phyloP scores from a whole-genome alignment of 495 filamentous ascomycete species.

The Hypoxylon crocopeplum region DNA sequence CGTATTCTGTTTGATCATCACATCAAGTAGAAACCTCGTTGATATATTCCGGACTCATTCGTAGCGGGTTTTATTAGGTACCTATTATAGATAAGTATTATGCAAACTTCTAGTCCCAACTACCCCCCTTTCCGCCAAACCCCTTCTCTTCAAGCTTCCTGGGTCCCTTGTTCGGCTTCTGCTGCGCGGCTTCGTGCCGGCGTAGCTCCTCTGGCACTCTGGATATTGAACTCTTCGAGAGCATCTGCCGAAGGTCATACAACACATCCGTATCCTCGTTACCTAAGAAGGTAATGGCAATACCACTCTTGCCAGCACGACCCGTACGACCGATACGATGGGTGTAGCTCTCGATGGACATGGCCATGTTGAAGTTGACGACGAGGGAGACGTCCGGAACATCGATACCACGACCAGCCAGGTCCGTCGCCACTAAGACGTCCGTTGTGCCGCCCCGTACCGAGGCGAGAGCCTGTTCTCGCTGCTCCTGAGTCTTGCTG shows the following conservation, averaged over 20 bases:
- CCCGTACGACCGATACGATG: constrained; percentile 98
- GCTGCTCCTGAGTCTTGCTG: constrained; percentile 95
- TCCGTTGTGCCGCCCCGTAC: constrained; percentile 80
- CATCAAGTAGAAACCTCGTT: too few relatives aligned
- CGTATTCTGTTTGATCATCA: too few relatives aligned
- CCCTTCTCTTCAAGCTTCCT: constrained; percentile 41
- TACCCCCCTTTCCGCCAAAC: constrained; percentile 29
- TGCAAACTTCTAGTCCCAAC: constrained; percentile 18
- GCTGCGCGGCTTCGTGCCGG: constrained; percentile 94
- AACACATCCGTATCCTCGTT: constrained; percentile 91
- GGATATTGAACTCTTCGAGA: constrained; percentile 88
- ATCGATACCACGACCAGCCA: constrained; percentile 98
- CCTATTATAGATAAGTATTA: background rate
- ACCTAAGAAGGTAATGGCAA: constrained; percentile 94
- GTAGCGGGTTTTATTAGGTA: too few relatives aligned
- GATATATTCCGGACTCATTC: too few relatives aligned
- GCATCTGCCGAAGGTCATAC: constrained; percentile 97
- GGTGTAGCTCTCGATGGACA: constrained; percentile 91
- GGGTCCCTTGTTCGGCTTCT: constrained; percentile 59
- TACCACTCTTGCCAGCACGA: constrained; percentile 96
- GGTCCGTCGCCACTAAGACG: constrained; percentile 95
- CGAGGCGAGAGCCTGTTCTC: constrained; percentile 91
- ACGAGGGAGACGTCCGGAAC: constrained; percentile 93
- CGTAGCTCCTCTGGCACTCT: constrained; percentile 92
- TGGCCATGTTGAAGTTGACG: constrained; percentile 99